A percentile compares a stretch with the other conserved stretches of the same genome.
These are phyloP conservation scores for Carex kokanica DNA, from an alignment of 176 grass and related monocot species.

Conservation along the genomic window DNA sequence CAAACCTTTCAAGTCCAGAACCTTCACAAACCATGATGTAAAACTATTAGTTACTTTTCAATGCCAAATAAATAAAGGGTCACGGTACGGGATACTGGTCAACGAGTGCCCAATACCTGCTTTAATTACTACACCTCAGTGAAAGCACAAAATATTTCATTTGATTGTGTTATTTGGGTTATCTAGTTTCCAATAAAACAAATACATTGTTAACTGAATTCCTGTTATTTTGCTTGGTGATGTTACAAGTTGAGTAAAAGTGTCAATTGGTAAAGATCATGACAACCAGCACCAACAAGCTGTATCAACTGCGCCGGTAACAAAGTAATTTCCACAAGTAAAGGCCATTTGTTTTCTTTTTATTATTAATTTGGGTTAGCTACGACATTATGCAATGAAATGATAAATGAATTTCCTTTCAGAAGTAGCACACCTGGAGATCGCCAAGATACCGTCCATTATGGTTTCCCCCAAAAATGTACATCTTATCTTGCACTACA, in stretches of 20 bases:
- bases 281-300: background rate
- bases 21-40: conserved; percentile 39
- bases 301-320: background rate
- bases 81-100: background rate
- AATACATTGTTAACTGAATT: conserved; percentile 5
- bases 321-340: background rate
- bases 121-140: background rate
- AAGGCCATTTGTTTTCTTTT: background rate
- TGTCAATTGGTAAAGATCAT: background rate
- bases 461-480: conserved; percentile 93
- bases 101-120: background rate
- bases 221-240: background rate
- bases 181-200: background rate
- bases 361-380: background rate
- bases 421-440: conserved; percentile 59
- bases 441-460: conserved; percentile 98
- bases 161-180: background rate
- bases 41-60: conserved; percentile 6
- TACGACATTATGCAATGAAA: background rate
- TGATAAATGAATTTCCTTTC: background rate
- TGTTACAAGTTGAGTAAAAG: background rate
- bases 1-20: conserved; percentile 86
- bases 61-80: background rate
- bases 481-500: conserved; percentile 89
- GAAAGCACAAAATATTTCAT: background rate